Evolutionary conservation across 345 rosid species (phyloP), one percentile per base, ranked within the genome.

Genomic region (Eucalyptus cladocalyx): DNA sequence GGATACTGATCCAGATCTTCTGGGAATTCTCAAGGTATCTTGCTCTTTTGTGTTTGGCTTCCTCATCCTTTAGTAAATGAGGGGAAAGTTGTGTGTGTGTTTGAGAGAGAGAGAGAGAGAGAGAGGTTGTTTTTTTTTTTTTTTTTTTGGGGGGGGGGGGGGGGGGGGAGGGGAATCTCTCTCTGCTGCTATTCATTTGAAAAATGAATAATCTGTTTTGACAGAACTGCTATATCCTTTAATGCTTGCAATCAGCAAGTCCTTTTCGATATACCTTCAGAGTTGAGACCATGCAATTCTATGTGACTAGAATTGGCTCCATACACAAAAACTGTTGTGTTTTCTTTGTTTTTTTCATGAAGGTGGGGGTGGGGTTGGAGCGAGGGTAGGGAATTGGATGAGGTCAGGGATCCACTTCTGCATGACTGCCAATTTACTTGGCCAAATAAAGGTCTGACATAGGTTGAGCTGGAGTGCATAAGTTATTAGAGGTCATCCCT

Each of bases 11-110:
- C 90, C 90, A 12, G 93, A 96, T 92, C 92, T 97, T 89, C 92
- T 97, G 93, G 91, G 91, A 80, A 96, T 98, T 90, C 96, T 98
- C 48, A 95, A 95, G 98, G 99, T 97, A 92, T 50, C 60, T 45
- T 28, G 37, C 58, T 48, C 26, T 53, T 87, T 45, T 50, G 8
- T 50, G 30, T 40, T 76, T 76, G 83, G 47, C 83, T 76, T 37
- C 28, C 83, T 76, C 47, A 40, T 76, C 83, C 47, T 76, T 40
- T 37, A 40, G 83, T 76, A 40, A 76, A 76, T 40, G 24, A 76
- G 47, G 45, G 81, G 12, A 21, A 76, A 76, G 43, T 72, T 21
- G 12, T 23, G 28, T 76, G 28, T 34, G 81, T 76, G 8, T 40
- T 76, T 72, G 45, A 72, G 83, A 76, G 83, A 37, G 81, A 72